Percentiles rank a stretch among this genome's conserved stretches.
Evolutionary conservation across 805 yeast species (phyloP).

Genomic region (Myxozyma sirexii): DNA sequence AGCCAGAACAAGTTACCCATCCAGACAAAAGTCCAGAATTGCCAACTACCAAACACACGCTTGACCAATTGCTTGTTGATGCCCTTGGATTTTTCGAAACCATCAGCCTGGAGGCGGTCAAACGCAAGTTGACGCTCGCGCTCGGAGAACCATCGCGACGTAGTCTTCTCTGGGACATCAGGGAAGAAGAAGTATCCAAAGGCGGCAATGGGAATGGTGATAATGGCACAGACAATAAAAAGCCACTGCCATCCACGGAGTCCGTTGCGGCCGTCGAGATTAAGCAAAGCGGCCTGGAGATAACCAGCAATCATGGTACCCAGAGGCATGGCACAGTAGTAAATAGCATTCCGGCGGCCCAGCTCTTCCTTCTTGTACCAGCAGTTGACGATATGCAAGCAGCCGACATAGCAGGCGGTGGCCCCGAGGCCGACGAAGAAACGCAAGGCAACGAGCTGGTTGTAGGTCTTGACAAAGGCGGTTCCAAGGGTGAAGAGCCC

Average conservation of each 20-base stretch:
- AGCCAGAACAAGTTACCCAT: slow-evolving; percentile 42
- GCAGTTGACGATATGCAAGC: slow-evolving; percentile 38
- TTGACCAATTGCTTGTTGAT: slow-evolving; percentile 45
- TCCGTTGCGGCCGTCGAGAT: slow-evolving; percentile 55
- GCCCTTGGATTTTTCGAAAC: slow-evolving; percentile 39
- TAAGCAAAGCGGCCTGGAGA: slow-evolving; percentile 58
- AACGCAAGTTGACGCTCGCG: slow-evolving; percentile 60
- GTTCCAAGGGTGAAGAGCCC: slow-evolving; percentile 63
- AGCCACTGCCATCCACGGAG: slow-evolving; percentile 73
- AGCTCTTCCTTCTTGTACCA: slow-evolving; percentile 62
- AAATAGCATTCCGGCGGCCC: slow-evolving; percentile 61
- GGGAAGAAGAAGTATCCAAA: slow-evolving; percentile 60
- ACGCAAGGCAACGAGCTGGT: slow-evolving; percentile 61
- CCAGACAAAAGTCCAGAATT: slow-evolving; percentile 43
- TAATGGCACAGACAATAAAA: slow-evolving; percentile 66
- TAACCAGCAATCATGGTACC: slow-evolving; percentile 67
- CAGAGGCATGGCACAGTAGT: slow-evolving; percentile 63
- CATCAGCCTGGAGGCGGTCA: slow-evolving; percentile 46
- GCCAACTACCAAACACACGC: slow-evolving; percentile 58
- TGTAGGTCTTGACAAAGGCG: slow-evolving; percentile 54
- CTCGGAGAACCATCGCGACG: slow-evolving; percentile 56
- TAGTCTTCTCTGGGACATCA: slow-evolving; percentile 64
- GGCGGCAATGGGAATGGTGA: slow-evolving; percentile 60
- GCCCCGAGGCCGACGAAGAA: slow-evolving; percentile 73
- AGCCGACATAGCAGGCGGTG: slow-evolving; percentile 63